phyloP scores from a whole-genome alignment of 1,284 basidiomycete genomes.

The Chiua sp. region DNA sequence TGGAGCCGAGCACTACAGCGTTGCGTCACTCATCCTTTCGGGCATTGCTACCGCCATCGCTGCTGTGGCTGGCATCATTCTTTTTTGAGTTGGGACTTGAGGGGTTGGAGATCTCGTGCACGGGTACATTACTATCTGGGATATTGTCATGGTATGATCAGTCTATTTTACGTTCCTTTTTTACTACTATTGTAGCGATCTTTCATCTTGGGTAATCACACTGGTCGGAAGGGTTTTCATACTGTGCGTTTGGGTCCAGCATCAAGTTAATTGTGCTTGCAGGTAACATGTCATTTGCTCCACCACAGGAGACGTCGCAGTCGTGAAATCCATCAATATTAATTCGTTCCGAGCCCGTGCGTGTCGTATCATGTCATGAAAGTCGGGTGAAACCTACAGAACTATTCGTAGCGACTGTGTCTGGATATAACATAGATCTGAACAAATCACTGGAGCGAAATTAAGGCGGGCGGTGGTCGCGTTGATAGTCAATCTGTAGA shows the following conservation, averaged over 20 bases:
- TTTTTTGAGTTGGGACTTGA: slow-evolving; percentile 25
- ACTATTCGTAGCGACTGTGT: not conserved
- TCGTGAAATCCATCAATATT: slow-evolving; percentile 20
- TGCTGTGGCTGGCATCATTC: slow-evolving; percentile 23
- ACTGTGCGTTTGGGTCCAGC: not conserved
- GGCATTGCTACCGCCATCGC: slow-evolving; percentile 30
- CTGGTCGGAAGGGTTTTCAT: not conserved
- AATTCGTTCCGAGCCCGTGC: slow-evolving; percentile 1
- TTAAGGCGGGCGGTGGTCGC: not conserved
- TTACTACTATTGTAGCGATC: not conserved
- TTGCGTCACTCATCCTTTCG: slow-evolving; percentile 28
- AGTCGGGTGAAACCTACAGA: not conserved
- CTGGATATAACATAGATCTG: slow-evolving; percentile 1
- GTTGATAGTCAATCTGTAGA: not conserved
- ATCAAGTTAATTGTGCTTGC: not conserved
- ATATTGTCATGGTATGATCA: not conserved
- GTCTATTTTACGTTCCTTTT: slow-evolving; percentile 8
- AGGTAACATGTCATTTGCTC: slow-evolving; percentile 5
- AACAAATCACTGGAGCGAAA: not conserved
- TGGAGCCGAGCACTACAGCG: slow-evolving; percentile 32
- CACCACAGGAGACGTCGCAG: slow-evolving; percentile 3
- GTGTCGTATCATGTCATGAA: slow-evolving; percentile 1
- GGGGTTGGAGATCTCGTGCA: not conserved
- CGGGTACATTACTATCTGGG: slow-evolving; percentile 16
- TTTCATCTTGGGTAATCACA: not conserved